Conservation (phyloP, 169 alveolate genomes). For the Babesia microti region DNA sequence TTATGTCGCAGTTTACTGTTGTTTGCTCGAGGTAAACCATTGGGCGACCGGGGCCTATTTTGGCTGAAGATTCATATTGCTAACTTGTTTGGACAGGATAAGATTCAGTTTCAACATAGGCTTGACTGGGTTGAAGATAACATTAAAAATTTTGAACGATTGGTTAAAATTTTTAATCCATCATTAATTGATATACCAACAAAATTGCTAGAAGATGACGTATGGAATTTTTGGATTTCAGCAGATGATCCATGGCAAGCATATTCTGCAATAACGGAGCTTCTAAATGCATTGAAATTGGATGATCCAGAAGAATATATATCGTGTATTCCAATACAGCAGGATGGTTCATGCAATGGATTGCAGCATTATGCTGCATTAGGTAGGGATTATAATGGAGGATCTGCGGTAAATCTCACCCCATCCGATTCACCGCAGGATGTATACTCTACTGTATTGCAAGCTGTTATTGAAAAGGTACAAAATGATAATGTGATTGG, state of each 20-base stretch:
- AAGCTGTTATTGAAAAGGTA: constrained; percentile 48
- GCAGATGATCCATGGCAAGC: constrained; percentile 93
- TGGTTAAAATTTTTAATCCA: constrained; percentile 5
- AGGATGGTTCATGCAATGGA: constrained; percentile 96
- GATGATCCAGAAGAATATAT: constrained; percentile 68
- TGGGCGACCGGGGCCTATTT: constrained; percentile 84
- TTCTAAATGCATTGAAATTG: constrained; percentile 63
- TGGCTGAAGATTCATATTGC: constrained; percentile 91
- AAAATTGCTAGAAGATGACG: constrained; percentile 72
- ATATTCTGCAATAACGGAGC: constrained; percentile 76
- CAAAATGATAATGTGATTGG: constrained; percentile 18
- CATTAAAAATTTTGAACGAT: constrained; percentile 46
- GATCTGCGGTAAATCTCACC: constrained; percentile 80
- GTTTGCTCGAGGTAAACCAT: constrained; percentile 76
- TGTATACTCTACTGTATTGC: constrained; percentile 83
- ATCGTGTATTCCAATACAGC: constrained; percentile 85
- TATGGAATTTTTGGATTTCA: constrained; percentile 66
- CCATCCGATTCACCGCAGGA: constrained; percentile 88
- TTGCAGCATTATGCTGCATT: constrained; percentile 92
- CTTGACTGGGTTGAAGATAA: constrained; percentile 69
- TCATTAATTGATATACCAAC: constrained; percentile 19
- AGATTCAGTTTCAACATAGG: constrained; percentile 70
- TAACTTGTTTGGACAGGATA: constrained; percentile 85
- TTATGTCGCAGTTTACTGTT: constrained; percentile 83
- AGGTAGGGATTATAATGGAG: constrained; percentile 91